phyloP scores from a whole-genome alignment of 192 early-diverging fungal genomes.

The Irineochytrium annulatum region DNA sequence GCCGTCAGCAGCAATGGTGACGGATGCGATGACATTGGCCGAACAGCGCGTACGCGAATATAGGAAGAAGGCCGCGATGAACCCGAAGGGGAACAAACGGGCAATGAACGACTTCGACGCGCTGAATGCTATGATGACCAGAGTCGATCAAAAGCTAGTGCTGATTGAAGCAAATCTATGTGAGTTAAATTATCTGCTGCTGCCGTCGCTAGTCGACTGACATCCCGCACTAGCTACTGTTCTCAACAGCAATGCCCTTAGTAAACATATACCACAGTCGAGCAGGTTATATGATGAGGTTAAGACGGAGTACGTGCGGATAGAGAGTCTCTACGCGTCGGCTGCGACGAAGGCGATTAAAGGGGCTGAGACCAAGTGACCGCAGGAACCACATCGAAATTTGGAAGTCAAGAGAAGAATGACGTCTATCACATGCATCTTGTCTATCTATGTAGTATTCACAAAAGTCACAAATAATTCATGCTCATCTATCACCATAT shows the following conservation, averaged over 20 bases:
- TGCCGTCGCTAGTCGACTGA: not conserved
- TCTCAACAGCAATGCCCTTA: slow-evolving; percentile 11
- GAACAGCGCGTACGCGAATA: slow-evolving; percentile 12
- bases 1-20: not conserved
- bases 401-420: too few relatives aligned
- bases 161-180: slow-evolving; percentile 40
- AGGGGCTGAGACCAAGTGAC: too few relatives aligned
- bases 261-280: slow-evolving; percentile 26
- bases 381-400: too few relatives aligned
- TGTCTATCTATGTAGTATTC: too few relatives aligned
- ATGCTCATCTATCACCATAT: slow-evolving; percentile 37
- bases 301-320: slow-evolving; percentile 31
- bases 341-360: slow-evolving; percentile 23
- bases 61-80: not conserved
- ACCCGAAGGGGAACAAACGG: slow-evolving; percentile 1
- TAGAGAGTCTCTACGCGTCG: slow-evolving; percentile 34
- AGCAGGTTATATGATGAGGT: slow-evolving; percentile 34
- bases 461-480: slow-evolving; percentile 17
- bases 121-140: slow-evolving; percentile 34
- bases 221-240: slow-evolving; percentile 4
- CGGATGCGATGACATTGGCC: slow-evolving; percentile 5
- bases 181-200: slow-evolving; percentile 7
- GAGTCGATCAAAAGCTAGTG: slow-evolving; percentile 28
- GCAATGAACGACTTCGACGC: slow-evolving; percentile 43
- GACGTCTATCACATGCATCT: too few relatives aligned